Conservation (phyloP, 148 eudicot genomes). For the Persicaria maculosa region DNA sequence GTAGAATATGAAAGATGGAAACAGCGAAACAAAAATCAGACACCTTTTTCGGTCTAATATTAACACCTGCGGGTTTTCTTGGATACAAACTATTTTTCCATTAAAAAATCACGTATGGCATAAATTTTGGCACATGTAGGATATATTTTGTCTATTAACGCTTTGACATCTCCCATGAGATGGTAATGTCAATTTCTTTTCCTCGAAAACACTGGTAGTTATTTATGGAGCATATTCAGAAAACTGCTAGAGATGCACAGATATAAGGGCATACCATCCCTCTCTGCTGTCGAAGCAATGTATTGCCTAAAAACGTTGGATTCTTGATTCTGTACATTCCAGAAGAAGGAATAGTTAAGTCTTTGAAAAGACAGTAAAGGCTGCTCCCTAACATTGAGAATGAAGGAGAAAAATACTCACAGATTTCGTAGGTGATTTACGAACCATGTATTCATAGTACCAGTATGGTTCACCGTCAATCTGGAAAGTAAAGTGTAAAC, state of each 20-base stretch:
- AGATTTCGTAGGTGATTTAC: conserved; percentile 82
- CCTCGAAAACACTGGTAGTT: too few relatives aligned
- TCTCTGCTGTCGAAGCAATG: conserved; percentile 75
- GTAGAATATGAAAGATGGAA: neutral
- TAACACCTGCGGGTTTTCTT: too few relatives aligned
- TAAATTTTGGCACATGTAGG: too few relatives aligned
- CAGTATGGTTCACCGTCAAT: conserved; percentile 84
- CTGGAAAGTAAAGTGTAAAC: conserved; percentile 27
- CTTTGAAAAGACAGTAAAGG: neutral
- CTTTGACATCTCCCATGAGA: too few relatives aligned
- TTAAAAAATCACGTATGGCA: too few relatives aligned
- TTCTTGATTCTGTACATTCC: conserved; percentile 47
- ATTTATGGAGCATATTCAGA: neutral
- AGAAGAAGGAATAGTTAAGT: conserved; percentile 10
- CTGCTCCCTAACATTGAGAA: neutral
- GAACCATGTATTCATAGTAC: conserved; percentile 88
- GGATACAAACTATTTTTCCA: too few relatives aligned
- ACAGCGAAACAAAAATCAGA: neutral
- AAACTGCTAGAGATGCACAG: neutral
- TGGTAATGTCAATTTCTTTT: too few relatives aligned
- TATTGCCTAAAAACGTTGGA: conserved; percentile 68
- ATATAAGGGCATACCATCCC: conserved; percentile 52
- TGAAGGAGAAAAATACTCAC: conserved; percentile 30
- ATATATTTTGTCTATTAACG: too few relatives aligned
- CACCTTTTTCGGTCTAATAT: too few relatives aligned